Evolutionary conservation across 148 eudicot species (phyloP), one percentile per base, ranked within the genome.

Genomic region (Polygonum aviculare): DNA sequence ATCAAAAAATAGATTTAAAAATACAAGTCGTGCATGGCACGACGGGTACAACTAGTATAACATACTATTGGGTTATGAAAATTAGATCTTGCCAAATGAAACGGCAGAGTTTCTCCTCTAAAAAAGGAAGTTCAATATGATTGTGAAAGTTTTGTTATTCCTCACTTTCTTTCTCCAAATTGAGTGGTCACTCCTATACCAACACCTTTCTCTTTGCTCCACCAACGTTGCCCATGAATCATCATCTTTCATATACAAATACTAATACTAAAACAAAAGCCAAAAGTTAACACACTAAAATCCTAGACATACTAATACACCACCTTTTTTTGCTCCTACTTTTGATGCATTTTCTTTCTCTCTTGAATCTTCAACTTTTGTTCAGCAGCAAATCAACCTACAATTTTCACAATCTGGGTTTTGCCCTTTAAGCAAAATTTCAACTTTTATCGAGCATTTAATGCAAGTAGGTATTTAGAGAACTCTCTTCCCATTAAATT

Each of bases 161-260:
- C 11, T 26, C 60, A 54, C 60, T 18, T 54, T 10, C 14, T n/a
- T 54, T 15, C 26, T 7, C 60, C 10, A 60, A 60, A 60, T 22
- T 67, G 44, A 67, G 45, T 67, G 72, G 72, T 67, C 44, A 67
- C 41, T n/a, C n/a, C 71, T 44, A 35, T 21, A 16, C 16, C 44
- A 15, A 1, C 21, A 67, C 72, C 72, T 67, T 67, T 67, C 72
- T 67, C 44, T 67, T 67, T 26, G 69, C 38, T 62, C 69, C 69
- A 62, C 69, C 69, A 62, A 5, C 69, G 26, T 62, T 26, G 39
- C 69, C 63, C 69, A 31, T 62, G 38, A 62, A 62, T 31, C 69
- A 26, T 26, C 31, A 26, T 26, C 31, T 26, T 26, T 26, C 31
- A 26, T 31, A 31, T 62, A 26, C 69, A 31, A 62, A 8, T 59